Evolutionary conservation across 2,329 filamentous ascomycete species (phyloP), one percentile per base, ranked within the genome.

Genomic region (Fusarium tanahbumbuense): DNA sequence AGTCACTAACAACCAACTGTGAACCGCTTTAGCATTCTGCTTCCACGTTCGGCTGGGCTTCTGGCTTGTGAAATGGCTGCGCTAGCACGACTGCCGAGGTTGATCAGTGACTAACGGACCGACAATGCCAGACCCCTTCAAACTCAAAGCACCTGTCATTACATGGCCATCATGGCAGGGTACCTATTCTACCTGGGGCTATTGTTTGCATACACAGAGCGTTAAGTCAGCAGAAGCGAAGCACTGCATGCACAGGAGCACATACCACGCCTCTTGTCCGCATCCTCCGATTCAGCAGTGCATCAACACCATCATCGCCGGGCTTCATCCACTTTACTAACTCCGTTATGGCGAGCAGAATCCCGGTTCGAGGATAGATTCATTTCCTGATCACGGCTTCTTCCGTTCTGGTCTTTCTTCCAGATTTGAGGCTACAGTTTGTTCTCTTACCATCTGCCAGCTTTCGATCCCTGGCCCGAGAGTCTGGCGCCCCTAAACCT

Each of bases 401-500:
- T 68, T 68, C 67, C 60, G 64, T 58, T 63, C 52, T 53, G 46
- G 47, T 56, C 48, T 72, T 52, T 60, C 72, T 47, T 71, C 50
- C 27, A n/a, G 7, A 15, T 30, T 62, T 37, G 23, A 47, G 22
- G 28, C 25, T 27, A 44, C 61, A 49, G 28, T 27, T 47, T 28
- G 22, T 53, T 20, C 62, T 65, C 55, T 60, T 37, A 37, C 44
- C 44, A 58, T 67, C 49, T 60, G 22, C 42, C 57, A 62, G 60
- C 58, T 69, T 67, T 60, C 49, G 56, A 52, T 70, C 56, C 45
- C 56, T 64, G 67, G 60, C 64, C 68, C 67, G 56, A 73, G 50
- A 57, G 64, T 58, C 54, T 73, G 64, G 73, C 41, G 40, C 57
- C 68, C 60, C 64, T 56, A 63, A 69, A 44, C 48, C 53, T 65